phyloP scores from a whole-genome alignment of 768 basidiomycete genomes.

The Hortiboletus flavorubellus region DNA sequence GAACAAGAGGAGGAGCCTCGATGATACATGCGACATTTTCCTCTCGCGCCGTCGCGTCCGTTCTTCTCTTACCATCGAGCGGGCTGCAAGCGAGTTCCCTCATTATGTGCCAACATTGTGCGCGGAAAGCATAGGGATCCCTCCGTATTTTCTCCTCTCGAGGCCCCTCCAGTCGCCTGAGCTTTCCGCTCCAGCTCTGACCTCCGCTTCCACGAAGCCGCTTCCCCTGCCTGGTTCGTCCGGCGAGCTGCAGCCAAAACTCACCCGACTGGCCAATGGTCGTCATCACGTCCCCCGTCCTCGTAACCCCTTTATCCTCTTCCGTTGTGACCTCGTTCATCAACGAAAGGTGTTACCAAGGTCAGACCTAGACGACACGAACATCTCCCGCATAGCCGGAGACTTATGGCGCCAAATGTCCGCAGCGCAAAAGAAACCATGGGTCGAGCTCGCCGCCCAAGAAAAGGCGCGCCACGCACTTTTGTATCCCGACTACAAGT shows the following conservation, averaged over 20 bases:
- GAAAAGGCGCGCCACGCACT: constrained; percentile 45
- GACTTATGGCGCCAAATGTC: constrained; percentile 62
- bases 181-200: neutral
- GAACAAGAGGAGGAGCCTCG: constrained; percentile 28
- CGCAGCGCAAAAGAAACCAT: constrained; percentile 42
- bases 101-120: constrained; percentile 2
- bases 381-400: constrained; percentile 65
- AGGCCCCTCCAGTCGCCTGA: constrained; percentile 6
- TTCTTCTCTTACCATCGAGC: constrained; percentile 7
- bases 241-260: constrained; percentile 15
- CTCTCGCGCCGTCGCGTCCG: constrained; percentile 20
- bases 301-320: constrained; percentile 77
- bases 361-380: constrained; percentile 63
- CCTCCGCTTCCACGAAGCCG: constrained; percentile 5
- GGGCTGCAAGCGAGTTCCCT: constrained; percentile 9
- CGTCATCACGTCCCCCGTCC: constrained; percentile 63
- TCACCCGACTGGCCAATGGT: constrained; percentile 15
- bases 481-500: constrained; percentile 44
- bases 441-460: constrained; percentile 46
- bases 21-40: constrained; percentile 30
- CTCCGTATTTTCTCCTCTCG: constrained; percentile 9
- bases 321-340: constrained; percentile 68
- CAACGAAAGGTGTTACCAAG: constrained; percentile 53
- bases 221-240: constrained; percentile 29
- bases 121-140: constrained; percentile 6